Conservation (phyloP, 2,329 filamentous ascomycete genomes). For the Gaeumannomyces tritici region DNA sequence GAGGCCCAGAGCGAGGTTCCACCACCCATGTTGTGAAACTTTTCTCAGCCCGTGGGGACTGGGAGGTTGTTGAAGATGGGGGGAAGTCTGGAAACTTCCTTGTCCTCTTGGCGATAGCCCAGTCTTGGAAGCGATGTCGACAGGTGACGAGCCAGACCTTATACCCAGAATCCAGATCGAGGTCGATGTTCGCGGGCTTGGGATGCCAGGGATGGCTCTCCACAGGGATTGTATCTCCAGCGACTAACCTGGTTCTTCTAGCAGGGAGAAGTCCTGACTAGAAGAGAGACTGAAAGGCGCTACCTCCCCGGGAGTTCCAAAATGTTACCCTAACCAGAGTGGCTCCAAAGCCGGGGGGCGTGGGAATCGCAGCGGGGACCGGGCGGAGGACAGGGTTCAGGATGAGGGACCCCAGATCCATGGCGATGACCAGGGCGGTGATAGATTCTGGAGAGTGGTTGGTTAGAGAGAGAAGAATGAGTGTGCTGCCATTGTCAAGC, state of each 20-base stretch:
- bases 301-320: background rate
- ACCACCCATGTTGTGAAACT: background rate
- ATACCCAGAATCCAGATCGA: no score
- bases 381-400: no score
- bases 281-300: no score
- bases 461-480: no score
- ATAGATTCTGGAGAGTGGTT: no score
- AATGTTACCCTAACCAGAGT: background rate
- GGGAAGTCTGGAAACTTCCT: background rate
- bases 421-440: background rate
- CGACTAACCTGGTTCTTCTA: no score
- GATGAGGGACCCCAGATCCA: background rate
- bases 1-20: constrained; percentile 1
- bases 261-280: background rate
- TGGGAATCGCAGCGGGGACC: background rate
- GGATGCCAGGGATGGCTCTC: background rate
- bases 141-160: no score
- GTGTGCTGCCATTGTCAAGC: no score
- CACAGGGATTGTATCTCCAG: background rate
- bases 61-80: background rate
- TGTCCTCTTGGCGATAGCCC: background rate
- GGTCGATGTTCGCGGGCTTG: no score
- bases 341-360: background rate
- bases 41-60: no score
- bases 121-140: no score